phyloP scores from a whole-genome alignment of 192 early-diverging fungal species.

The Podila clonocystis region DNA sequence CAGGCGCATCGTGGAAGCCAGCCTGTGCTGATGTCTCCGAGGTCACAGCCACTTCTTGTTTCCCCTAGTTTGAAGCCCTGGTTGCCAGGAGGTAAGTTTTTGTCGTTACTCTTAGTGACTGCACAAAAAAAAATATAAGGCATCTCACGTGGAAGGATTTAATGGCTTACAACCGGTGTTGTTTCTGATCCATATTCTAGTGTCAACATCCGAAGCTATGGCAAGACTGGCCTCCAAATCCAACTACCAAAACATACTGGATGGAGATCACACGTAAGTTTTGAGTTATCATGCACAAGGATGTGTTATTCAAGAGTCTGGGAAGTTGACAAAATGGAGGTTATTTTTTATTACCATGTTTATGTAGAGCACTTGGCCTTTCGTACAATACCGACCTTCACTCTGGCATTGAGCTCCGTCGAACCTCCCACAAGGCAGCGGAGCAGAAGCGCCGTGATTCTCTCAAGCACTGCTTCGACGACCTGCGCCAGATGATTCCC shows the following conservation, averaged over 20 bases:
- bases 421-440: slow-evolving; percentile 91
- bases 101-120: slow-evolving; percentile 3
- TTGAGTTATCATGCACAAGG: neutral
- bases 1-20: slow-evolving; percentile 18
- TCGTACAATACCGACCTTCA: slow-evolving; percentile 79
- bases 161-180: slow-evolving; percentile 11
- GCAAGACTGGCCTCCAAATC: slow-evolving; percentile 60
- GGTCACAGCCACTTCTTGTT: slow-evolving; percentile 34
- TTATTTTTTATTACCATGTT: neutral
- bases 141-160: too few species aligned
- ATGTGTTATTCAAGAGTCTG: neutral
- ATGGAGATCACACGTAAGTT: slow-evolving; percentile 83
- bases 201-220: slow-evolving; percentile 44
- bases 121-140: neutral
- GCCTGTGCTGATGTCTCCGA: slow-evolving; percentile 27
- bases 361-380: slow-evolving; percentile 71
- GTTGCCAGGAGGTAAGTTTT: slow-evolving; percentile 38
- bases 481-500: slow-evolving; percentile 77
- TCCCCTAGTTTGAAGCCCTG: slow-evolving; percentile 42
- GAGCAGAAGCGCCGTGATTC: slow-evolving; percentile 96
- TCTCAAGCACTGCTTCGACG: slow-evolving; percentile 91
- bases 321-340: slow-evolving; percentile 4
- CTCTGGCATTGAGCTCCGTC: slow-evolving; percentile 82
- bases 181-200: slow-evolving; percentile 32
- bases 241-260: slow-evolving; percentile 89